Base-by-base conservation (phyloP, 192 early-diverging fungal genomes). In the Gaertneriomyces semiglobifer region DNA sequence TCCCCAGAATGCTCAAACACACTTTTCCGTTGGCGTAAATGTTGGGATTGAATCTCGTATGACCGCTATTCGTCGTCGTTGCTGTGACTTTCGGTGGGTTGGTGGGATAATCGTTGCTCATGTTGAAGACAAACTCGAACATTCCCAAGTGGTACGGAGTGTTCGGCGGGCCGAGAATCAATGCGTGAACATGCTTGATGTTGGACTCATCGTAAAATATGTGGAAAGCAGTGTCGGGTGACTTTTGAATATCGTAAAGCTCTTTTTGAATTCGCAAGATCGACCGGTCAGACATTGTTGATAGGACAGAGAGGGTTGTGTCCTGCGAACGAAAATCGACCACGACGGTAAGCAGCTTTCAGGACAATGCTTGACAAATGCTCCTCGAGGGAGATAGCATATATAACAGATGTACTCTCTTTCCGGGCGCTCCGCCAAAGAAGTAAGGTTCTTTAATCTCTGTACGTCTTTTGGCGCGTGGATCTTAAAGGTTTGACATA, bases 1-100 rank as follows among this genome's bases (percentile, higher is more conserved):
- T 88, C 10, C 86, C 86, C 18, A 88, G 66, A 58, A 88, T 86
- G 58, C 66, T 65, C 16, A 72, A 55, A 12, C 74, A 67, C 19
- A 62, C 77, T 72, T 61, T 65, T 33, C 60, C 57, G 25, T 56
- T 69, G 33, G 75, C 56, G 14, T 83, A 73, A 55, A 86, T 82
- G 66, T 88, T 88, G 10, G 86, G 86, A 44, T 88, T 88, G 74
- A 88, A 88, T 44, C 86, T 71, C 7, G 71, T 65, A 11, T 75
- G 43, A 10, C 76, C 76, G 11, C 73, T 51, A 44, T 72, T 75
- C 48, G 84, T 88, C 1, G 86, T 88, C 71, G 81, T 44, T 7
- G 84, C 82, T 19, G 71, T 66, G 47, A 80, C 79, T 81, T 87
- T 66, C 8, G 86, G 86, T 41, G 86, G 82, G 33, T 50, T 66